Evolutionary conservation across 192 early-diverging fungal genomes (phyloP).

Genomic region (Geosiphon pyriformis): DNA sequence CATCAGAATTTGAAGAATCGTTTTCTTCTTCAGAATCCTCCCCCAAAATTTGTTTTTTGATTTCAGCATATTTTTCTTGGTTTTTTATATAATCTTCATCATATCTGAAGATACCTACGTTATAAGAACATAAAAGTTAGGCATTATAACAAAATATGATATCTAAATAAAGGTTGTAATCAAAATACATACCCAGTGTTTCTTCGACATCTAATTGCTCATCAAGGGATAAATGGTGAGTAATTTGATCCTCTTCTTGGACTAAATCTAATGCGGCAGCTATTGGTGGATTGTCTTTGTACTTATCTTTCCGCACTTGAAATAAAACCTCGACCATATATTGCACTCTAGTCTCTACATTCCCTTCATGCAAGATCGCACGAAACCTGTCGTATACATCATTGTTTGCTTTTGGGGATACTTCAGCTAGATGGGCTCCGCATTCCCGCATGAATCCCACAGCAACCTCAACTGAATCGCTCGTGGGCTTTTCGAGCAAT

Average conservation of each 20-base stretch:
- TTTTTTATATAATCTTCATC: conserved; percentile 78
- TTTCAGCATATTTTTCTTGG: conserved; percentile 74
- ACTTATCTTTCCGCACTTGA: conserved; percentile 90
- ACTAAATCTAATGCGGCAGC: conserved; percentile 81
- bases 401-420: conserved; percentile 68
- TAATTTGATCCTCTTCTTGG: conserved; percentile 93
- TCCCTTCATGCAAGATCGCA: conserved; percentile 86
- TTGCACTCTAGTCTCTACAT: conserved; percentile 91
- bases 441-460: conserved; percentile 90
- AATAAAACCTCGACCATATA: conserved; percentile 98
- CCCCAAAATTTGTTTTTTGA: conserved; percentile 85
- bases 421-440: conserved; percentile 78
- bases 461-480: conserved; percentile 94
- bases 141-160: not conserved
- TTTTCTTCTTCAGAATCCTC: conserved; percentile 51
- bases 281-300: conserved; percentile 81
- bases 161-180: not conserved
- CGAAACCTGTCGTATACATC: conserved; percentile 90
- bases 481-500: conserved; percentile 78
- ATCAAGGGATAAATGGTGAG: conserved; percentile 76
- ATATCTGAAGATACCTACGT: conserved; percentile 62
- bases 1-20: conserved; percentile 45
- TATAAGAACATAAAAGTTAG: not conserved
- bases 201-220: conserved; percentile 82
- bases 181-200: conserved; percentile 52